Conservation (phyloP, 2,329 filamentous ascomycete genomes). For the Penicillium janthinellum region DNA sequence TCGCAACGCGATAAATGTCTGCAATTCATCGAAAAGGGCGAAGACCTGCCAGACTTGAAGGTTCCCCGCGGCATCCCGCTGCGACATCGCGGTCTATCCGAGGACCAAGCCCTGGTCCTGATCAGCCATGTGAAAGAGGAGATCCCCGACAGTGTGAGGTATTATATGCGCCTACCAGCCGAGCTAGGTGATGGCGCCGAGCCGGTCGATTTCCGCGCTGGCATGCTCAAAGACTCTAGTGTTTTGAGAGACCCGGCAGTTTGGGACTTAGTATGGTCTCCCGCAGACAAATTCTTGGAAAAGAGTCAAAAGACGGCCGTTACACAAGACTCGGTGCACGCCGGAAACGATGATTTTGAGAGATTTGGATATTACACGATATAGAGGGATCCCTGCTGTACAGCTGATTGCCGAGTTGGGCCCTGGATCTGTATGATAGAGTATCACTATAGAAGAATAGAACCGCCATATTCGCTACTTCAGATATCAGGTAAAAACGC, state of each 20-base stretch:
- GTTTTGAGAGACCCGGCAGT: constrained; percentile 24
- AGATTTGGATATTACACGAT: constrained; percentile 7
- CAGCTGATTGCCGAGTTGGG: neutral
- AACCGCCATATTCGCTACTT: neutral
- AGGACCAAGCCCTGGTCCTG: constrained; percentile 80
- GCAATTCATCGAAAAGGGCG: constrained; percentile 71
- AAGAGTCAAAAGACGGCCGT: neutral
- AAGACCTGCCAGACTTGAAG: constrained; percentile 39
- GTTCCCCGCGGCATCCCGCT: constrained; percentile 3
- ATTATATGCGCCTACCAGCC: constrained; percentile 80
- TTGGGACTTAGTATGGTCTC: constrained; percentile 37
- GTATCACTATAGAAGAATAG: neutral
- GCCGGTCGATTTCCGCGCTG: constrained; percentile 36
- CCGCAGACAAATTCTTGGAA: constrained; percentile 17
- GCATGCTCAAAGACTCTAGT: constrained; percentile 25
- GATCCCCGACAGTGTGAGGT: constrained; percentile 77
- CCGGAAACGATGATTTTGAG: neutral
- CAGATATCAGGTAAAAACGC: neutral
- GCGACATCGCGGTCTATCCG: constrained; percentile 58
- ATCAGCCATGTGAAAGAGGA: constrained; percentile 91
- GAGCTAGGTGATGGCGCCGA: constrained; percentile 23
- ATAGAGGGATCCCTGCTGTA: neutral
- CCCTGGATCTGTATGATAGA: neutral
- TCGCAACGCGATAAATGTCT: constrained; percentile 83
- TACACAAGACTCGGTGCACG: neutral